Evolutionary conservation across 768 basidiomycete species (phyloP), one percentile per base, ranked within the genome.

Genomic region (Pleurotus platypus): DNA sequence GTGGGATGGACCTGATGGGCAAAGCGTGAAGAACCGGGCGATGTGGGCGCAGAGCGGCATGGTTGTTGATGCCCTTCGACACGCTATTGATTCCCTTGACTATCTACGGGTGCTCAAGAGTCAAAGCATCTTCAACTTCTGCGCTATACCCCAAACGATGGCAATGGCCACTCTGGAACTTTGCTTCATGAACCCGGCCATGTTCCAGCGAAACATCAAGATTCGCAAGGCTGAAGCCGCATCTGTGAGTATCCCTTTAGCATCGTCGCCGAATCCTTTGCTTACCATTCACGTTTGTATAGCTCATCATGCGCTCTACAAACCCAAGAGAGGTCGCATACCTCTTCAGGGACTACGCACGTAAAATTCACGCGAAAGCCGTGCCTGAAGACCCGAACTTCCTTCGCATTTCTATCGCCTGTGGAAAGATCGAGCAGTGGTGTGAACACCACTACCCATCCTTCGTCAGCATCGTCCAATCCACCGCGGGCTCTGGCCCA

Each of bases 361-460:
- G 90, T 18, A 80, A 77, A 61, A 96, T 98, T 60, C 94, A 98
- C 72, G 78, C 82, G 37, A 92, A 89, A 65, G 85, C 89, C 0
- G 67, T 79, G 39, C 86, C 90, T 8, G 77, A 86, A 45, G 96
- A 98, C 70, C 96, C 96, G 42, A 90, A 85, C 72, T 93, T 89
- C 75, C 75, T 98, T 60, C 82, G 81, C 46, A 71, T 98, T 59
- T 89, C 88, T 40, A 80, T 97, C 51, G 86, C 87, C 12, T 94
- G 92, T 62, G 87, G 90, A 60, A 89, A 89, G 92, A 92, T 98
- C 69, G 95, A 98, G 64, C 84, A 87, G 72, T 98, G 96, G 96
- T 85, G 77, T 57, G 96, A 98, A 71, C 89, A 87, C 63, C 80
- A 95, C 70, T 99, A 92, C 74, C 96, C 96, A 2, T 92, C 94